phyloP scores from a whole-genome alignment of 345 rosid species.

The Cardamine chenopodiifolia region DNA sequence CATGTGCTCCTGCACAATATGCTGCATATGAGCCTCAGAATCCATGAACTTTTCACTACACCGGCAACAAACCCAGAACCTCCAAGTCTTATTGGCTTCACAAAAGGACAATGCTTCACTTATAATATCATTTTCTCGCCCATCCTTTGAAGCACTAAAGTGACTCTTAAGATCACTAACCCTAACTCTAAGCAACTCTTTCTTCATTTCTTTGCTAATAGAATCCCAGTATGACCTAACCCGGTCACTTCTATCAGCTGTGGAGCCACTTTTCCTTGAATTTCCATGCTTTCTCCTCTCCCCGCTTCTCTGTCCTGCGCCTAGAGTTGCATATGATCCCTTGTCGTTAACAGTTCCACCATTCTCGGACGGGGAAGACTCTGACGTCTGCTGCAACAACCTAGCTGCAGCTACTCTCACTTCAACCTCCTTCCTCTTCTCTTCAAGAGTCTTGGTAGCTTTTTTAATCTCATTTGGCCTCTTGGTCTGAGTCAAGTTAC shows the following conservation, averaged over 20 bases:
- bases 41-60: conserved; percentile 66
- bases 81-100: conserved; percentile 68
- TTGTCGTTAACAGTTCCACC: conserved; percentile 53
- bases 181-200: conserved; percentile 61
- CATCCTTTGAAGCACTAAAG: conserved; percentile 64
- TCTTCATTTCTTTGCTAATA: conserved; percentile 59
- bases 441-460: conserved; percentile 89
- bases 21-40: conserved; percentile 75
- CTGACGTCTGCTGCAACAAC: conserved; percentile 83
- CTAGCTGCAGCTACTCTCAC: conserved; percentile 93
- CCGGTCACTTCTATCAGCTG: conserved; percentile 66
- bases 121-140: conserved; percentile 56
- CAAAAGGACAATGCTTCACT: conserved; percentile 64
- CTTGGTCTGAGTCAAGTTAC: conserved; percentile 65
- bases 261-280: conserved; percentile 57
- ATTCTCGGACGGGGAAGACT: conserved; percentile 41
- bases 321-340: conserved; percentile 51
- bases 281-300: conserved; percentile 76
- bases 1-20: conserved; percentile 78
- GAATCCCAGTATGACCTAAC: conserved; percentile 75
- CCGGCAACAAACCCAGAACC: conserved; percentile 76
- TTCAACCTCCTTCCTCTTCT: conserved; percentile 91
- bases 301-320: conserved; percentile 57
- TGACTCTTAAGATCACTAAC: conserved; percentile 64
- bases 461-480: conserved; percentile 94